phyloP scores from a whole-genome alignment of 208 protist species.

The Crithidia bombi region DNA sequence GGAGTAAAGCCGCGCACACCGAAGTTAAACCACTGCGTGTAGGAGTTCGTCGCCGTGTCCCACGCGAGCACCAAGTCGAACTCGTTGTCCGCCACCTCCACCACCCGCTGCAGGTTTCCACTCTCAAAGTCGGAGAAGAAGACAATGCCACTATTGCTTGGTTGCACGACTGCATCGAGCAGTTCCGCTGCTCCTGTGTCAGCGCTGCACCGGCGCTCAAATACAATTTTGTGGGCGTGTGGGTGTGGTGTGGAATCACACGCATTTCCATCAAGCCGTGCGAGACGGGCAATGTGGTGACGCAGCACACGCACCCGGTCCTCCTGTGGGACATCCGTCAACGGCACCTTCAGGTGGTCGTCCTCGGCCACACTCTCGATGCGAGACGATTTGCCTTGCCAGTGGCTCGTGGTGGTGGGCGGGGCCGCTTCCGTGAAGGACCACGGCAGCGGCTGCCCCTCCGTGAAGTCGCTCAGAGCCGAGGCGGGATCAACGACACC shows the following conservation, averaged over 20 bases:
- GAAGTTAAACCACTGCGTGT: conserved; percentile 98
- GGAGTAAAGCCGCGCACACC: conserved; percentile 61
- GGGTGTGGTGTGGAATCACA: conserved; percentile 46
- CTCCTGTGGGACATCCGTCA: conserved; percentile 44
- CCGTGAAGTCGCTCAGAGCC: conserved; percentile 20
- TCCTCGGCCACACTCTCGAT: conserved; percentile 19
- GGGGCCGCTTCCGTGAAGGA: conserved; percentile 44
- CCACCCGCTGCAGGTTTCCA: conserved; percentile 94
- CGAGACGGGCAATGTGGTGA: conserved; percentile 67
- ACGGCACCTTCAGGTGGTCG: conserved; percentile 20
- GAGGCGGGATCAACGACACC: conserved; percentile 24
- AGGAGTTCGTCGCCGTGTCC: conserved; percentile 95
- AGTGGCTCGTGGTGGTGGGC: conserved; percentile 27
- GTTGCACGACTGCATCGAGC: neutral
- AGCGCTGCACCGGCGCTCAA: conserved; percentile 24
- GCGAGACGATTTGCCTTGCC: conserved; percentile 17
- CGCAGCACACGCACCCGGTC: conserved; percentile 50
- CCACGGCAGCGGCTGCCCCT: conserved; percentile 50
- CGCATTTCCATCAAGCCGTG: conserved; percentile 29
- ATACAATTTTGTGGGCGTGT: conserved; percentile 34
- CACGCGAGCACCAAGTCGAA: conserved; percentile 95
- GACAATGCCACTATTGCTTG: conserved; percentile 36
- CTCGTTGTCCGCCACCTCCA: conserved; percentile 86
- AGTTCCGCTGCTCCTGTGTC: neutral
- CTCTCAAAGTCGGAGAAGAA: conserved; percentile 95